Evolutionary conservation across 176 grass and related monocot species (phyloP).

Genomic region (Cenchrus purpureus): DNA sequence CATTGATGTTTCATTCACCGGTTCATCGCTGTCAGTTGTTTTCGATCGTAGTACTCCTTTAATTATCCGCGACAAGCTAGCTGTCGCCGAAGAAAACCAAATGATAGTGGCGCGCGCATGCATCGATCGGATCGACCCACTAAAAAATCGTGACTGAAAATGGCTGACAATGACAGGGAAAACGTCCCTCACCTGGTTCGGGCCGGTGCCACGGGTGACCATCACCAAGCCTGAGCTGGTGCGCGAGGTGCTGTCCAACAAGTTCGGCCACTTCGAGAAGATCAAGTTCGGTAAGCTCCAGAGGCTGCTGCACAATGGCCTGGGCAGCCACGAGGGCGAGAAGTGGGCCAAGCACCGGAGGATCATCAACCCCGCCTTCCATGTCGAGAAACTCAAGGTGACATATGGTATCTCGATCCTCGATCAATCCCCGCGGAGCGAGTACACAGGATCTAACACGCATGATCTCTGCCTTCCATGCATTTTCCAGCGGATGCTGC

Average conservation of each 20-base stretch:
- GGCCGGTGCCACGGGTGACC: conserved; percentile 53
- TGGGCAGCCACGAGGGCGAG: conserved; percentile 61
- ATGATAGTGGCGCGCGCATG: background rate
- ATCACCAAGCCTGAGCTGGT: conserved; percentile 59
- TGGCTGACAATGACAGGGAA: conserved; percentile 54
- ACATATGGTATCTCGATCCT: background rate
- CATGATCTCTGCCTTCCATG: background rate
- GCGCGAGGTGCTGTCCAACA: conserved; percentile 64
- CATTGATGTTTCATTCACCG: background rate
- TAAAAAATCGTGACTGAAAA: background rate
- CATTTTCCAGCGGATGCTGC: conserved; percentile 56
- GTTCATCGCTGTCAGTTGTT: background rate
- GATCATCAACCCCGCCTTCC: conserved; percentile 83
- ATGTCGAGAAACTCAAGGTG: conserved; percentile 78
- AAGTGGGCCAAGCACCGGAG: conserved; percentile 80
- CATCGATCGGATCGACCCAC: background rate
- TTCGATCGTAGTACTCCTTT: background rate
- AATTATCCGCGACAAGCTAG: background rate
- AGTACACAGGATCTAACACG: background rate
- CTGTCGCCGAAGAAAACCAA: background rate
- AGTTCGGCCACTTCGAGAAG: conserved; percentile 56
- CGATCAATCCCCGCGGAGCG: background rate
- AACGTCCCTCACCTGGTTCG: conserved; percentile 64
- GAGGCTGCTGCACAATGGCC: conserved; percentile 41
- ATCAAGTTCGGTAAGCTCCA: conserved; percentile 7